These are phyloP conservation scores for Podaxis mareebaensis DNA, from an alignment of 768 basidiomycete species.

Conservation along the genomic window DNA sequence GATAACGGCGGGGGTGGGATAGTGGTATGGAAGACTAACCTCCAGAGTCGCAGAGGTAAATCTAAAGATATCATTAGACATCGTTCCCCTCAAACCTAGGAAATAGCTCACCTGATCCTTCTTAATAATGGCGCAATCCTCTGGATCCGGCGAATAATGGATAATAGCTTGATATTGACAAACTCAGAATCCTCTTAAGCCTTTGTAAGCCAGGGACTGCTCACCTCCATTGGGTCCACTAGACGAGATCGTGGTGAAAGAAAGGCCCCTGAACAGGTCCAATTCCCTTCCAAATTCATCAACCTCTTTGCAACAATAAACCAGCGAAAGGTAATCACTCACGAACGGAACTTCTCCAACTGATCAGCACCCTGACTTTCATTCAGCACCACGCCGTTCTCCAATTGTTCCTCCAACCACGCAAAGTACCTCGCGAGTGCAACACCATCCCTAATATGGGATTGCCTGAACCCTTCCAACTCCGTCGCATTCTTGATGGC, in stretches of 20 bases:
- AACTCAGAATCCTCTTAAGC: neutral
- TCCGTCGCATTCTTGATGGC: slow-evolving; percentile 81
- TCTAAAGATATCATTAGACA: slow-evolving; percentile 25
- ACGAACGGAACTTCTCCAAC: slow-evolving; percentile 83
- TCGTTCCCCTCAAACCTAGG: neutral
- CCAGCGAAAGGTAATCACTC: slow-evolving; percentile 28
- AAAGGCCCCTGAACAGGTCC: slow-evolving; percentile 80
- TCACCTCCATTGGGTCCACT: slow-evolving; percentile 89
- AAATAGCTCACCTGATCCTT: slow-evolving; percentile 59
- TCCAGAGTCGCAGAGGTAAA: slow-evolving; percentile 76
- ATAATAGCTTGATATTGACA: slow-evolving; percentile 68
- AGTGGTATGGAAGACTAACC: slow-evolving; percentile 38
- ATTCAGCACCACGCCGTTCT: slow-evolving; percentile 57
- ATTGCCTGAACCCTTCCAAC: slow-evolving; percentile 85
- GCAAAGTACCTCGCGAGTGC: slow-evolving; percentile 89
- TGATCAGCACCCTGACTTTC: slow-evolving; percentile 82
- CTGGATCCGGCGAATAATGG: slow-evolving; percentile 83
- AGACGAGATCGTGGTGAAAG: slow-evolving; percentile 91
- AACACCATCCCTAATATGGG: slow-evolving; percentile 87
- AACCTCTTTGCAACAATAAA: slow-evolving; percentile 9
- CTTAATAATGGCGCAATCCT: slow-evolving; percentile 71
- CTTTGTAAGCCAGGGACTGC: slow-evolving; percentile 20
- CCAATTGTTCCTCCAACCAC: slow-evolving; percentile 88
- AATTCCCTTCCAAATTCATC: slow-evolving; percentile 54
- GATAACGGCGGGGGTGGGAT: neutral